These are phyloP conservation scores for Phytophthora sojae DNA, from an alignment of 352 stramenopile species.

Conservation along the genomic window DNA sequence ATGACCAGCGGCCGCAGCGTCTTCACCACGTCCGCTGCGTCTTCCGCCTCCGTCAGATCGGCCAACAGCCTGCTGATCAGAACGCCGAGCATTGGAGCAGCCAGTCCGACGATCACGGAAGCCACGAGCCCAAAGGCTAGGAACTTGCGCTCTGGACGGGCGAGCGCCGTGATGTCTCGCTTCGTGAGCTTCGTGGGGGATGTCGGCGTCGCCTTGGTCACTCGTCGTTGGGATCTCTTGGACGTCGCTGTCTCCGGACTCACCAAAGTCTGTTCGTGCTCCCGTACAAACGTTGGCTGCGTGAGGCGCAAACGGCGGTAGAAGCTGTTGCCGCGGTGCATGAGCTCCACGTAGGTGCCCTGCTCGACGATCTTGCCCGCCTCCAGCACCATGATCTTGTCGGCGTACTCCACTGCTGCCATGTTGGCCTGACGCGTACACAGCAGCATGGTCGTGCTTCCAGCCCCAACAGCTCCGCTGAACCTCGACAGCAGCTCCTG, in stretches of 20 bases:
- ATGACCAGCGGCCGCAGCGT: slow-evolving; percentile 18
- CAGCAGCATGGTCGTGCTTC: slow-evolving; percentile 67
- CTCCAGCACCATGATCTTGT: slow-evolving; percentile 69
- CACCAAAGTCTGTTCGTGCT: slow-evolving; percentile 2
- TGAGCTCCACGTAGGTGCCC: slow-evolving; percentile 51
- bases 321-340: slow-evolving; percentile 62
- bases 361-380: slow-evolving; percentile 56
- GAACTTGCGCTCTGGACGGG: slow-evolving; percentile 46
- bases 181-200: slow-evolving; percentile 41
- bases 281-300: slow-evolving; percentile 10
- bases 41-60: slow-evolving; percentile 22
- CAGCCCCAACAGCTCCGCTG: slow-evolving; percentile 35
- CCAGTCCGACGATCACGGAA: slow-evolving; percentile 44
- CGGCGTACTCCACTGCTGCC: slow-evolving; percentile 47
- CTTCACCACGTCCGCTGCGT: slow-evolving; percentile 18
- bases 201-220: slow-evolving; percentile 5
- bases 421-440: slow-evolving; percentile 93
- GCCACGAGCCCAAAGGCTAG: slow-evolving; percentile 42
- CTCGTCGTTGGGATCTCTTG: background rate
- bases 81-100: slow-evolving; percentile 38
- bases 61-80: slow-evolving; percentile 47
- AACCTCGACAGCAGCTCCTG: slow-evolving; percentile 64
- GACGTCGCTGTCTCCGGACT: background rate
- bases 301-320: slow-evolving; percentile 86
- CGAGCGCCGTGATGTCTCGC: slow-evolving; percentile 37